Conservation (phyloP, 768 basidiomycete genomes). For the Lentinula sp. region DNA sequence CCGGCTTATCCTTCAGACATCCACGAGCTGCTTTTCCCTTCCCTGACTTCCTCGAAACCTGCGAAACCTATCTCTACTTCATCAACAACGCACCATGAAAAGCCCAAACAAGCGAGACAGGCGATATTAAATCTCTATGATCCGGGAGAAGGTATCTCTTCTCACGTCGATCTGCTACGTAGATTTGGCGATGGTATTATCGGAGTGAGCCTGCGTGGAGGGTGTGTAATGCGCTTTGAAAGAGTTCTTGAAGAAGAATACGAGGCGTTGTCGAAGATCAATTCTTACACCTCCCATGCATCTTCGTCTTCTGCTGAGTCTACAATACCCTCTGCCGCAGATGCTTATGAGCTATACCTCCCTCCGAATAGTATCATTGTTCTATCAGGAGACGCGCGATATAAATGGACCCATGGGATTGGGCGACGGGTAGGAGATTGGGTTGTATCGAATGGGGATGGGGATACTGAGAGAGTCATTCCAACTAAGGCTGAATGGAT, state of each 20-base stretch:
- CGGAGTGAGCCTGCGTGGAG: slow-evolving; percentile 76
- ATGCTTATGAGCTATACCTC: slow-evolving; percentile 54
- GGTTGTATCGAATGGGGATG: slow-evolving; percentile 28
- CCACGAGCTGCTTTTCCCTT: slow-evolving; percentile 58
- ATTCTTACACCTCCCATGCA: background rate
- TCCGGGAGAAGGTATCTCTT: slow-evolving; percentile 84
- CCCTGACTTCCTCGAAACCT: slow-evolving; percentile 15
- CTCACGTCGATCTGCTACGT: slow-evolving; percentile 80
- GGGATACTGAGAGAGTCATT: slow-evolving; percentile 4
- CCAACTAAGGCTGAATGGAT: slow-evolving; percentile 27
- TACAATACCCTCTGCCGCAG: background rate
- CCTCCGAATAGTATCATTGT: slow-evolving; percentile 73
- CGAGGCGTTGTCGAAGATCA: background rate
- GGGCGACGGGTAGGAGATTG: slow-evolving; percentile 52
- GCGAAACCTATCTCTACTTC: background rate
- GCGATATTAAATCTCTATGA: slow-evolving; percentile 86
- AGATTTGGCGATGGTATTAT: slow-evolving; percentile 90
- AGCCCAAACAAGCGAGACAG: slow-evolving; percentile 52
- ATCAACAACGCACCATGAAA: background rate
- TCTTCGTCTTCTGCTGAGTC: background rate
- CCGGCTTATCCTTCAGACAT: slow-evolving; percentile 43
- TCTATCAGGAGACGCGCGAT: slow-evolving; percentile 76
- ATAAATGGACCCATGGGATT: slow-evolving; percentile 88
- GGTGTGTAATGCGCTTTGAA: slow-evolving; percentile 76
- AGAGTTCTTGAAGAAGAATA: slow-evolving; percentile 1